phyloP scores from a whole-genome alignment of 164 flowering plant species.

The Aristolochia californica region DNA sequence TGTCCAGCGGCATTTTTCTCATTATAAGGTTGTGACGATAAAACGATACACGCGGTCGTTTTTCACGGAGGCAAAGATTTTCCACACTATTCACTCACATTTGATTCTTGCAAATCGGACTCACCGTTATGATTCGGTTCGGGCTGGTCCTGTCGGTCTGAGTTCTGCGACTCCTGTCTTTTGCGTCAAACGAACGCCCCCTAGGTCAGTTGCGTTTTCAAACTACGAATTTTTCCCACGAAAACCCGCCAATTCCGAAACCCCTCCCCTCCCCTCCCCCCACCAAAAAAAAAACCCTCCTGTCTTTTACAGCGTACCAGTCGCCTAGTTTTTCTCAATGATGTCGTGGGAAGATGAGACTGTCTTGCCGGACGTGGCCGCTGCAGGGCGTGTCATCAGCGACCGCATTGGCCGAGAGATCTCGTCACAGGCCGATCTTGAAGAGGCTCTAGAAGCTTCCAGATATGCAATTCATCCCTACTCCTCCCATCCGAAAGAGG shows the following conservation, averaged over 20 bases:
- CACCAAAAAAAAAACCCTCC: too few species aligned
- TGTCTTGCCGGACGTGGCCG: conserved; percentile 63
- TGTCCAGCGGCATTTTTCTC: too few species aligned
- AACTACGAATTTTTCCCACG: neutral
- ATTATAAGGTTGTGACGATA: too few species aligned
- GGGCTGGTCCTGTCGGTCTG: too few species aligned
- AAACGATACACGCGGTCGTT: too few species aligned
- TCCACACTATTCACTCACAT: too few species aligned
- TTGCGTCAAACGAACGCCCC: too few species aligned
- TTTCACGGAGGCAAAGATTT: too few species aligned
- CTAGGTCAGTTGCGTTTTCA: too few species aligned
- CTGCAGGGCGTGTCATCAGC: conserved; percentile 71
- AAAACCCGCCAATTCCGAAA: neutral
- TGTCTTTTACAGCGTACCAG: neutral
- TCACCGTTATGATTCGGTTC: too few species aligned
- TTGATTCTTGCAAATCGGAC: too few species aligned
- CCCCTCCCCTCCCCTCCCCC: neutral
- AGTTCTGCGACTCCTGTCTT: too few species aligned
- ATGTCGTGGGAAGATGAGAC: conserved; percentile 81
- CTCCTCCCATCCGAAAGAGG: conserved; percentile 87
- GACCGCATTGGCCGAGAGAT: conserved; percentile 73
- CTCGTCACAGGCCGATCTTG: conserved; percentile 66
- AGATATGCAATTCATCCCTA: conserved; percentile 93
- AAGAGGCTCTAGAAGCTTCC: conserved; percentile 89
- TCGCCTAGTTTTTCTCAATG: neutral